Evolutionary conservation across 1,139 yeast species (phyloP), one percentile per base, ranked within the genome.

Genomic region (Pichia sp.): DNA sequence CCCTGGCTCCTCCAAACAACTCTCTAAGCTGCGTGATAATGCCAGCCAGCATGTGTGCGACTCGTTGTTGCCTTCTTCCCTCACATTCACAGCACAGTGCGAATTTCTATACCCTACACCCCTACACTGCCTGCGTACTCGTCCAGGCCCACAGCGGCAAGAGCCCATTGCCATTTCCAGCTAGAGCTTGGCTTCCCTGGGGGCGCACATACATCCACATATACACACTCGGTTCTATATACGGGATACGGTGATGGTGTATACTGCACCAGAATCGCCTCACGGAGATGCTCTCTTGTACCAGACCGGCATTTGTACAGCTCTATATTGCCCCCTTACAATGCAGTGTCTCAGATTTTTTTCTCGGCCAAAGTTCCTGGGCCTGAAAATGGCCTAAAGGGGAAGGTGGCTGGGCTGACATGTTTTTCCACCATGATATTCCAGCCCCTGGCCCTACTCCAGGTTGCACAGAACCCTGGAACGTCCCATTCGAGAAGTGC

Each of bases 331-430:
- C 41, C 41, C 5, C 41, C 16, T n/a, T 13, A 38, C 41, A 38
- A 38, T 38, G 41, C 16, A 16, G n/a, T 38, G 41, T n/a, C 41
- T 38, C 41, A 11, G 41, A 13, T n/a, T 38, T 38, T n/a, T 38
- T 38, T 38, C 15, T 38, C 41, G 13, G 19, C 42, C 26, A n/a
- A 36, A 19, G 44, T 19, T 47, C 30, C 45, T 38, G 34, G 44
- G 34, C 44, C 40, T n/a, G 11, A 10, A 16, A 26, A 38, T 47
- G 47, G 26, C 60, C 54, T 15, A 47, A 54, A 47, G 19, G 38
- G 59, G 58, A 53, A 58, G 45, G 59, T 56, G 58, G 55, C 55
- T 52, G 53, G 53, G 44, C 45, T 32, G 32, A 34, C 50, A 45
- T 49, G 53, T 16, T 30, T 47, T 30, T 51, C 30, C 30, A 31